These are phyloP conservation scores for Populus hybrid DNA, from an alignment of 441 rosid genomes.

Conservation along the genomic window DNA sequence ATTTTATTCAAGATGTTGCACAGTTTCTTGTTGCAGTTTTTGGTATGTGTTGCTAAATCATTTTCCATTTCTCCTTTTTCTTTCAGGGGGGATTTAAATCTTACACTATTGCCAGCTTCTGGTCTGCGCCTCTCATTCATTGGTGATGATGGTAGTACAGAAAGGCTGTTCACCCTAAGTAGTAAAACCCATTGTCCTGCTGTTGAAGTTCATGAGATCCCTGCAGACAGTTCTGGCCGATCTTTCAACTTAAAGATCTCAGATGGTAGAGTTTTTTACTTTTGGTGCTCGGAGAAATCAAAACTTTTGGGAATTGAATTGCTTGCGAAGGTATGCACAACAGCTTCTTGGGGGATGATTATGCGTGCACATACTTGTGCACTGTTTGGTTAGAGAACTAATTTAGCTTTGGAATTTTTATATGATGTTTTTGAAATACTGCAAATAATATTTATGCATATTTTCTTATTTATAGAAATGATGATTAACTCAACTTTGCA, in stretches of 20 bases:
- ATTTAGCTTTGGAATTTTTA: background rate
- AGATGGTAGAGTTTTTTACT: constrained; percentile 56
- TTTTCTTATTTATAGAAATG: background rate
- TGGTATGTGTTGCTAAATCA: constrained; percentile 7
- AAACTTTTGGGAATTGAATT: constrained; percentile 80
- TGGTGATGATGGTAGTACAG: constrained; percentile 79
- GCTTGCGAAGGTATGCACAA: constrained; percentile 60
- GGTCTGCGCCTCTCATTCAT: constrained; percentile 72
- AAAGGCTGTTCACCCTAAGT: constrained; percentile 61
- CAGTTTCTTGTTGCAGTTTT: background rate
- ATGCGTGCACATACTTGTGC: background rate
- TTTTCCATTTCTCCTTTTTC: background rate
- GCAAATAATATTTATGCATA: background rate
- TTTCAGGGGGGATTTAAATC: constrained; percentile 74
- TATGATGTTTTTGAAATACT: background rate
- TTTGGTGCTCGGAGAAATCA: constrained; percentile 93
- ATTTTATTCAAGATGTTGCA: background rate
- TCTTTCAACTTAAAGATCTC: constrained; percentile 59
- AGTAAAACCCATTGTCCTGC: constrained; percentile 41
- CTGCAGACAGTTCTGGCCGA: constrained; percentile 76
- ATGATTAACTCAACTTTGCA: background rate
- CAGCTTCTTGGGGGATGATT: background rate
- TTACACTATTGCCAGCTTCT: constrained; percentile 74
- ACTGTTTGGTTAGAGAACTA: background rate
- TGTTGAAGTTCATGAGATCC: constrained; percentile 57